Evolutionary conservation across 2,329 filamentous ascomycete genomes (phyloP), one percentile per base, ranked within the genome.

Genomic region (Paecilomyces sp.): DNA sequence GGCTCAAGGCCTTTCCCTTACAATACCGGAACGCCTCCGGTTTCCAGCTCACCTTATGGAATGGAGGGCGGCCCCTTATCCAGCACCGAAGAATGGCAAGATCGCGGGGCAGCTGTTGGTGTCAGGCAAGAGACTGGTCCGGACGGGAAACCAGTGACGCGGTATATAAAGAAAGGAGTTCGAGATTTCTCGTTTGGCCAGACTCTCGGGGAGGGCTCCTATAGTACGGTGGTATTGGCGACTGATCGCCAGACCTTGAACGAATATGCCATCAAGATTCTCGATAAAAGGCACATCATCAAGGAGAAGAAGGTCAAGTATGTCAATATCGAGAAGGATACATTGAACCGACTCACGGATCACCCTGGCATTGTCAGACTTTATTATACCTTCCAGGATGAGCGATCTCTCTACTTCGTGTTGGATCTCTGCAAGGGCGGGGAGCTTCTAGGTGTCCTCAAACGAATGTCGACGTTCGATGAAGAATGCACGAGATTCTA

Each of bases 251-350:
- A 96, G 74, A 96, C 91, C 1, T 79, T 95, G 60, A 96, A 96
- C 69, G 93, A 99, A 74, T 97, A 97, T 71, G 94, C 94, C 28
- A 92, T 99, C 77, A 99, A 99, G 75, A 93, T 99, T 15, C 84
- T 99, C 54, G 94, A 99, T 77, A 99, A 99, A 78, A 86, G 92
- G 69, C 94, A 99, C 75, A 99, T 99, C 71, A 99, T 99, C 81
- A 99, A 97, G 77, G 94, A 99, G 78, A 97, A 96, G 77, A 99
- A 99, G 82, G 96, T 99, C 70, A 99, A 99, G 82, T 99, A 99
- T 71, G 94, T 99, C 76, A 99, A 97, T 76, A 99, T 99, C 68
- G 94, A 99, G 76, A 97, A 97, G 79, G 93, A 99, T 76, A 97
- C 94, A 0, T 81, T 99, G 59, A 99, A 99, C 72, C 88, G 94